Percentiles rank a stretch among this genome's conserved stretches.
phyloP scores from a whole-genome alignment of 2,329 filamentous ascomycete species.

The Penicillium sp. region DNA sequence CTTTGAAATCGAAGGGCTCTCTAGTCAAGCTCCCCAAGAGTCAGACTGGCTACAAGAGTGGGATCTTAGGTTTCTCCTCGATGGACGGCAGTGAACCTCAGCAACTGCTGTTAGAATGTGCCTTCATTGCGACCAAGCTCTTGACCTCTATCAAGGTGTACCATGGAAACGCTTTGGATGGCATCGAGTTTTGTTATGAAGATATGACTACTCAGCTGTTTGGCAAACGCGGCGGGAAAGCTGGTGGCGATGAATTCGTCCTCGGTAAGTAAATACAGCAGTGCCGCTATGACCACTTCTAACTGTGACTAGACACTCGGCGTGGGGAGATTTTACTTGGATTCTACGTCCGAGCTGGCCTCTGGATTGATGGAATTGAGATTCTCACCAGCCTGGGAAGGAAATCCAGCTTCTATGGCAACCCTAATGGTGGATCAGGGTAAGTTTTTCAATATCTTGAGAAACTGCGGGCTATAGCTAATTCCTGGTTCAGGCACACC shows the following conservation, averaged over 20 bases:
- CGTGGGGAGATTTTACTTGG: constrained; percentile 85
- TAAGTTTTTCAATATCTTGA: constrained; percentile 50
- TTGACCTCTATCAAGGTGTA: constrained; percentile 75
- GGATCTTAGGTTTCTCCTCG: constrained; percentile 69
- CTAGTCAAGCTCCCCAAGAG: constrained; percentile 73
- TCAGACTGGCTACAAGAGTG: constrained; percentile 73
- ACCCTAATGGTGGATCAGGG: constrained; percentile 75
- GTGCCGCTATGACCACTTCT: constrained; percentile 2
- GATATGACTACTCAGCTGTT: constrained; percentile 82
- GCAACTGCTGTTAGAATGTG: constrained; percentile 73
- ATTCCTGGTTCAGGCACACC: constrained; percentile 62
- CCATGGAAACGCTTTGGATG: constrained; percentile 74
- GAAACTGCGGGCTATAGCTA: constrained; percentile 1
- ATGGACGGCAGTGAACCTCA: constrained; percentile 69
- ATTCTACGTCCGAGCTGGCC: constrained; percentile 76
- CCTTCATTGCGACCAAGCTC: constrained; percentile 67
- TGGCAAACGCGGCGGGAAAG: constrained; percentile 73
- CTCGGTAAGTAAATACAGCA: constrained; percentile 57
- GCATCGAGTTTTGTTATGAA: constrained; percentile 90
- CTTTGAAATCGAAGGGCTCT: constrained; percentile 69
- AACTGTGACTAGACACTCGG: constrained; percentile 63
- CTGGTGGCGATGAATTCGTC: constrained; percentile 71
- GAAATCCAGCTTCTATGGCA: constrained; percentile 82
- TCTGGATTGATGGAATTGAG: constrained; percentile 84
- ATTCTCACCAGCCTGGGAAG: constrained; percentile 87